Evolutionary conservation across 2,329 filamentous ascomycete genomes (phyloP), one percentile per base, ranked within the genome.

Genomic region (Trichoderma asperellum): DNA sequence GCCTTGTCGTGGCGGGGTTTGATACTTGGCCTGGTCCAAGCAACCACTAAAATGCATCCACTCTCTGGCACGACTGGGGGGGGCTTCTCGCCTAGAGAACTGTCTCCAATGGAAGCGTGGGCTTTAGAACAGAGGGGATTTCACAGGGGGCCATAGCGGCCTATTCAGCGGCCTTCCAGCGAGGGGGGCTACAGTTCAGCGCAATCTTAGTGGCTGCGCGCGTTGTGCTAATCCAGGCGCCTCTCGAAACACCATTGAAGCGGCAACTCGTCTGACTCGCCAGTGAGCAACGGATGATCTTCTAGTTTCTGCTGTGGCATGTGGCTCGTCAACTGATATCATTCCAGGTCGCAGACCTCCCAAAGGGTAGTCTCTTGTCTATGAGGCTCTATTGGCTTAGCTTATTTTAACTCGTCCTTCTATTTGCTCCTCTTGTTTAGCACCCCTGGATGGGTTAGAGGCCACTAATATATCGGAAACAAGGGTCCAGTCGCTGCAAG

Each of bases 181-280:
- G 60, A 53, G 60, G 60, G 60, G 60, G 43, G 18, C 37, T n/a
- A 18, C 37, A 43, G 37, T 34, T 16, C 32, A 53, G 43, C 47
- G 43, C 47, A 12, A 21, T 63, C 60, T 55, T 63, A 55, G 61
- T 64, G 61, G 61, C 61, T 55, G 49, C 40, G 60, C 29, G 27
- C 4, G 2, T 47, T 37, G n/a, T 37, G 53, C 47, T 32, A 4
- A 43, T 43, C 16, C 47, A 40, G 47, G 61, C 61, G 61, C 32
- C 61, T 64, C 32, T 55, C 61, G 61, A 64, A 64, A 64, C 61
- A 8, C 11, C 43, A 5, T 27, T 4, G 12, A 32, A 6, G 29
- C 29, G 21, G 27, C 40, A 35, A 43, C 7, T 14, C 43, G 27
- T 43, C 29, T 18, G 35, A 59, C 35, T 37, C n/a, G 47, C 47